Evolutionary conservation across 768 basidiomycete species (phyloP), one percentile per base, ranked within the genome.

Genomic region (Russula brevipes): DNA sequence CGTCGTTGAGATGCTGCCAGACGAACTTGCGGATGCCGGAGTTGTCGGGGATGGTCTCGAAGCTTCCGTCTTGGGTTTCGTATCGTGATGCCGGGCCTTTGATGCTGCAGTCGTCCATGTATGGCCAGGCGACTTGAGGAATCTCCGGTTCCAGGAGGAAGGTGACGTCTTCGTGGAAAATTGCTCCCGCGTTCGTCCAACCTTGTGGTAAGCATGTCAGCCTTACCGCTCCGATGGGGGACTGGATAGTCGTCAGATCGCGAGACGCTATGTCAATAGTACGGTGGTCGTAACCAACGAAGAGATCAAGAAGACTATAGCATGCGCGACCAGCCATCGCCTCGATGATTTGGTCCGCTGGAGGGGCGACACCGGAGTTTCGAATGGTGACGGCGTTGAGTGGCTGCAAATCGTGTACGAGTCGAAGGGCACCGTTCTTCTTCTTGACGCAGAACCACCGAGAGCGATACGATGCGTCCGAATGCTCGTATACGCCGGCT

Each of bases 171-270:
- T 73, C 76, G 24, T 38, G 38, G 1, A 6, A 38, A 3, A 38
- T 38, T 0, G 73, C 74, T 0, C 75, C 72, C 0, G 73, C 75
- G 31, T 80, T 80, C 0, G 79, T 79, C 46, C 70, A 77, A 0
- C 79, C 81, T 76, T 78, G 78, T 0, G 78, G 77, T 0, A 80
- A 61, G 0, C 70, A 68, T 1, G 70, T 70, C 0, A 79, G 69
- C 0, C 72, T 65, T 0, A 77, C 57, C 1, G 51, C 35, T 2
- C 51, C 51, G 10, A 52, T 36, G 33, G 51, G 33, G 42, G 24
- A 24, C 24, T 24, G 24, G 1, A 24, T 24, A 24, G 24, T 24
- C 1, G 24, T 24, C 1, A 24, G 24, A 24, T 24, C 24, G 24
- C 24, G 24, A 24, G 24, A 24, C 24, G 24, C 24, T 24, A 24